phyloP scores from a whole-genome alignment of 192 early-diverging fungal species.

The Coemansia sp. region DNA sequence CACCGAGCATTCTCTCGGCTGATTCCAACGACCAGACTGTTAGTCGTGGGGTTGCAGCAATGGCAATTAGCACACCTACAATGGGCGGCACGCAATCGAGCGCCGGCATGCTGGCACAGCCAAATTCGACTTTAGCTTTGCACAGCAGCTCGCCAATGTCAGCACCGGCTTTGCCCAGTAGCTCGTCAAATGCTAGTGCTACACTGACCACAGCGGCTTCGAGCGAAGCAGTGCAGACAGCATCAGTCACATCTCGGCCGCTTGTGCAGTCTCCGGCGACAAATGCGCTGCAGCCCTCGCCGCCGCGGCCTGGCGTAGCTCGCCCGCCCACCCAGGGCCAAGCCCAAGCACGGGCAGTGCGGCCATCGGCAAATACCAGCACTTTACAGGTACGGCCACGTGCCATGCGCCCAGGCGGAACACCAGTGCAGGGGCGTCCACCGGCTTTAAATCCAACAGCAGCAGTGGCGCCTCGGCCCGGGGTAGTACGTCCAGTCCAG shows the following conservation, averaged over 20 bases:
- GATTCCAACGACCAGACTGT: background rate
- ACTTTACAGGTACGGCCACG: conserved; percentile 13
- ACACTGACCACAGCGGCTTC: background rate
- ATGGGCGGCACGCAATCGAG: background rate
- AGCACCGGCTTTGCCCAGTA: background rate
- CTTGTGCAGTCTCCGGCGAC: background rate
- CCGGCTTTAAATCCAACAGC: background rate
- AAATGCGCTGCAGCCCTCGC: background rate
- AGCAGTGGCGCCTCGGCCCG: background rate
- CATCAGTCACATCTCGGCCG: conserved; percentile 2
- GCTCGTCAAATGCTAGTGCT: background rate
- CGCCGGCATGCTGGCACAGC: background rate
- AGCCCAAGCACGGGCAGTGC: background rate
- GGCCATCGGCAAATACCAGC: background rate
- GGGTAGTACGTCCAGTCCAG: background rate
- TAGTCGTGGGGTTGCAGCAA: too few species aligned
- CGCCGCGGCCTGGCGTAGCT: conserved; percentile 6
- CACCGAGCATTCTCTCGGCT: background rate
- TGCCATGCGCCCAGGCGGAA: conserved; percentile 9
- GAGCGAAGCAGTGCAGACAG: background rate
- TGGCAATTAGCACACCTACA: too few species aligned
- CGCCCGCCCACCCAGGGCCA: conserved; percentile 1
- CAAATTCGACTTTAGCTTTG: background rate
- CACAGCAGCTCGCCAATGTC: background rate
- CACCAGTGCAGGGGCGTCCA: conserved; percentile 1